These are phyloP conservation scores for Eutypella sp. DNA, from an alignment of 2,329 filamentous ascomycete genomes.

Conservation along the genomic window DNA sequence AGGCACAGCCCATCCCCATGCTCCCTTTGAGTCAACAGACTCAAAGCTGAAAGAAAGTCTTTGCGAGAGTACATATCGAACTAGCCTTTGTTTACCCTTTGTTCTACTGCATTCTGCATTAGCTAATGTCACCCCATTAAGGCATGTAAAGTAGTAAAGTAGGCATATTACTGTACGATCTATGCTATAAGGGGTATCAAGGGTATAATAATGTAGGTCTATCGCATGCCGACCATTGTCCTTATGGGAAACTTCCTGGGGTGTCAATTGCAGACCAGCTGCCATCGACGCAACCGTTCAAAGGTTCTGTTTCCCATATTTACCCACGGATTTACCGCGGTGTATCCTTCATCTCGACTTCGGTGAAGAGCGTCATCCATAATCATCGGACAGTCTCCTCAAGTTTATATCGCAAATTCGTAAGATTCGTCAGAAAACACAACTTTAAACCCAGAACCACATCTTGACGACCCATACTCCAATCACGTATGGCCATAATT, in stretches of 20 bases:
- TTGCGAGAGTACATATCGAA: no score
- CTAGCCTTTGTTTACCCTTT: no score
- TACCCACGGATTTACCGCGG: neutral
- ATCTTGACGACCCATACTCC: neutral
- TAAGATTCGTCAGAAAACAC: no score
- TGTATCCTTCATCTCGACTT: neutral
- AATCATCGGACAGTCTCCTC: no score
- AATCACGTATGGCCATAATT: neutral
- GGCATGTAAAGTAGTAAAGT: neutral
- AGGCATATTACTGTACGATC: neutral
- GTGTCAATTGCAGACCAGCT: neutral
- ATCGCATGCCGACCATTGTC: neutral
- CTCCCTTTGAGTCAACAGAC: no score
- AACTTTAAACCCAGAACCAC: neutral
- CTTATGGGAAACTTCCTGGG: neutral
- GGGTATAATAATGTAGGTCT: neutral
- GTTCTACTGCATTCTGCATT: no score
- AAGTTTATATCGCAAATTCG: no score
- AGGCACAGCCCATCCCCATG: no score
- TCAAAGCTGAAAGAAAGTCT: no score
- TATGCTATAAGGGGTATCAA: neutral
- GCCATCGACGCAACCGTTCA: neutral
- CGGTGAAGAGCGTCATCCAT: no score
- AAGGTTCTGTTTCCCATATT: neutral
- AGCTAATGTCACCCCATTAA: no score